A percentile compares a stretch with the other conserved stretches of the same genome.
Evolutionary conservation across 2,329 filamentous ascomycete genomes (phyloP).

Genomic region (Aspergillus thermomutatus): DNA sequence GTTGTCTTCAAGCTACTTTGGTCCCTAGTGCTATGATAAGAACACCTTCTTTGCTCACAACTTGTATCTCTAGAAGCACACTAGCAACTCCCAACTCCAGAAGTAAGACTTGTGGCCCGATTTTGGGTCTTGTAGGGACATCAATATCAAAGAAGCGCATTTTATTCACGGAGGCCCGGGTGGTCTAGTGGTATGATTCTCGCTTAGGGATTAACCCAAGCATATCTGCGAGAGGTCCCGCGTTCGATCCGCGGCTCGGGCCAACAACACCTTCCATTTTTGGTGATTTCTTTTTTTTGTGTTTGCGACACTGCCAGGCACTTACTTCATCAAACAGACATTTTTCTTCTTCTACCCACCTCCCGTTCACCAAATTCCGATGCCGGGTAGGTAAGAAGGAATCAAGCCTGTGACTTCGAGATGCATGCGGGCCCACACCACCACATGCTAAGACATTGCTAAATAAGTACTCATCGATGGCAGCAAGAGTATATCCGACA

Average conservation of each 20-base stretch:
- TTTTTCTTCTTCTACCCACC: not conserved
- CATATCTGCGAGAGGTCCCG: constrained; percentile 23
- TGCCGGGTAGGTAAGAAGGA: not conserved
- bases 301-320: not conserved
- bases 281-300: not conserved
- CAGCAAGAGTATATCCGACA: not conserved
- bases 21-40: not conserved
- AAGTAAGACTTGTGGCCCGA: not conserved
- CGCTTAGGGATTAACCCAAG: constrained; percentile 20
- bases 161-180: constrained; percentile 10
- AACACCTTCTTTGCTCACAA: no score
- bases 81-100: no score
- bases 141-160: not conserved
- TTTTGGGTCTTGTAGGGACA: not conserved
- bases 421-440: not conserved
- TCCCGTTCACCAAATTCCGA: not conserved
- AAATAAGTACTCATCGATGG: not conserved
- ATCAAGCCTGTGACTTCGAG: not conserved
- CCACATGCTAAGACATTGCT: not conserved
- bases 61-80: no score
- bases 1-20: not conserved
- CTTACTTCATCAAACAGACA: not conserved
- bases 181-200: constrained; percentile 26
- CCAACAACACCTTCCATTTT: constrained; percentile 10
- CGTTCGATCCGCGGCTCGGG: constrained; percentile 18